Evolutionary conservation across 2,329 filamentous ascomycete species (phyloP).

Genomic region (Penicillium freii): DNA sequence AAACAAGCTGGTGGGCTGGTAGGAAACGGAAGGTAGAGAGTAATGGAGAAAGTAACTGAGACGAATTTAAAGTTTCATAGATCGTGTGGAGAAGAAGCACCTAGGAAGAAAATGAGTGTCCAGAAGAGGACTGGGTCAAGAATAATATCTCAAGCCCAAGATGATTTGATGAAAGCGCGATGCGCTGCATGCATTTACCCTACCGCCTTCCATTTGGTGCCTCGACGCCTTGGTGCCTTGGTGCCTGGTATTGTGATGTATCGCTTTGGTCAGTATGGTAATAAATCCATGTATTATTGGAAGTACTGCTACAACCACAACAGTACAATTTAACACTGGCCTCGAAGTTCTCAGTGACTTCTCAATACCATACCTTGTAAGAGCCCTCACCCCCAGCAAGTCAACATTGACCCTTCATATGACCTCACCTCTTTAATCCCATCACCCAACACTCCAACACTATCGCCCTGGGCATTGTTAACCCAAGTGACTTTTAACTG

Average conservation of each 20-base stretch:
- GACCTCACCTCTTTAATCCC: constrained; percentile 18
- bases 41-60: neutral
- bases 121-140: constrained; percentile 1
- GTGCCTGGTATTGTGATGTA: constrained; percentile 12
- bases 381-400: neutral
- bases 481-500: neutral
- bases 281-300: neutral
- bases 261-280: neutral
- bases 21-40: neutral
- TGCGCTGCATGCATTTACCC: constrained; percentile 17
- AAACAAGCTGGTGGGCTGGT: neutral
- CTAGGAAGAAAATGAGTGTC: neutral
- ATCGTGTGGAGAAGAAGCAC: neutral
- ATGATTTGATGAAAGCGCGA: constrained; percentile 21
- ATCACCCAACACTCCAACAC: neutral
- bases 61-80: neutral
- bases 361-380: neutral
- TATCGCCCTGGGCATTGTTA: neutral
- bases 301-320: neutral
- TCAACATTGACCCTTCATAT: constrained; percentile 1
- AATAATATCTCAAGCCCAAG: constrained; percentile 10
- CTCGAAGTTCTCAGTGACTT: neutral
- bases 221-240: constrained; percentile 23
- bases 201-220: constrained; percentile 2
- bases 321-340: neutral